Percentiles rank a stretch among this genome's conserved stretches.
phyloP scores from a whole-genome alignment of 495 filamentous ascomycete species.

The Aspergillus funiculosus region DNA sequence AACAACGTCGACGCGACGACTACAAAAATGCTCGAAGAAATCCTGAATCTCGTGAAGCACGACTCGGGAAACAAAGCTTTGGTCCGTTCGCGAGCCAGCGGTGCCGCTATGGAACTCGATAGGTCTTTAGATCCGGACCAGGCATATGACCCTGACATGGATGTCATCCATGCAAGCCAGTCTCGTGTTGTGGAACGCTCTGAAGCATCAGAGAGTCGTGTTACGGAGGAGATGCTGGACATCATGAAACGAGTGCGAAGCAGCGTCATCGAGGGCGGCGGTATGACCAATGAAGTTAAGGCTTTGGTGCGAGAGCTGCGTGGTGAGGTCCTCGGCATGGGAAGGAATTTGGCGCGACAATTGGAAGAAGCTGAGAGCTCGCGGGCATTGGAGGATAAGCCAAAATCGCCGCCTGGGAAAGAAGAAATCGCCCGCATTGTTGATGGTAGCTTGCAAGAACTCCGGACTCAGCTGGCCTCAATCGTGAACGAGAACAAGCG shows the following conservation, averaged over 20 bases:
- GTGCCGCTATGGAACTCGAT: constrained; percentile 6
- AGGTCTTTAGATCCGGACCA: constrained; percentile 25
- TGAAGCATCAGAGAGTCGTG: constrained; percentile 24
- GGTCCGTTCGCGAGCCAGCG: constrained; percentile 32
- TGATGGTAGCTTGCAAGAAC: constrained; percentile 67
- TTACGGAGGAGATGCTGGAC: constrained; percentile 67
- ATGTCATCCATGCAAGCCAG: constrained; percentile 8
- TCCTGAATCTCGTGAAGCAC: constrained; percentile 66
- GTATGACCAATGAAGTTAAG: constrained; percentile 85
- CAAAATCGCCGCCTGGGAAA: constrained; percentile 46
- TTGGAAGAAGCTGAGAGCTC: constrained; percentile 60
- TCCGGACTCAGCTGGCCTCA: constrained; percentile 72
- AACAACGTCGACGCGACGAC: constrained; percentile 43
- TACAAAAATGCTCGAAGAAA: constrained; percentile 74
- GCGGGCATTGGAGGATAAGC: constrained; percentile 38
- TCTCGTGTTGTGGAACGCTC: constrained; percentile 20
- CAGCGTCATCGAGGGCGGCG: constrained; percentile 76
- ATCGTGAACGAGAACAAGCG: constrained; percentile 69
- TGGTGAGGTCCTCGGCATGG: constrained; percentile 91
- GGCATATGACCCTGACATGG: constrained; percentile 23
- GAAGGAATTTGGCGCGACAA: constrained; percentile 75
- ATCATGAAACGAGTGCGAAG: constrained; percentile 79
- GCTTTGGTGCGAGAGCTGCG: constrained; percentile 80
- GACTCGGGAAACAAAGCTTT: constrained; percentile 56
- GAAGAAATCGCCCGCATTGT: constrained; percentile 74